phyloP scores from a whole-genome alignment of 2,329 filamentous ascomycete genomes.

The Arthroderma sp. region DNA sequence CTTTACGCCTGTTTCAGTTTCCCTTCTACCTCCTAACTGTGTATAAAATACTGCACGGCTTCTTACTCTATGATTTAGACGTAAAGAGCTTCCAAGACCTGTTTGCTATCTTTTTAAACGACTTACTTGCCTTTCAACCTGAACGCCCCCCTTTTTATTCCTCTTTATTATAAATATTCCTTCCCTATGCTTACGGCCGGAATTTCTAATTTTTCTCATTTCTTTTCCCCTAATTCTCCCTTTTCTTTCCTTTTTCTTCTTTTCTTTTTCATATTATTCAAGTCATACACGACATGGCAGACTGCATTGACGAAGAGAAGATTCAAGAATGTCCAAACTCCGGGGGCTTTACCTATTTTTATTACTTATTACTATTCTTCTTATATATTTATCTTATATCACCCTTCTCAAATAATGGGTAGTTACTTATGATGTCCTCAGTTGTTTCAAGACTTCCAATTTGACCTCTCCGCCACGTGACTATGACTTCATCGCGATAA shows the following conservation, averaged over 20 bases:
- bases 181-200: background rate
- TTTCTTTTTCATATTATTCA: background rate
- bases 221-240: background rate
- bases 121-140: background rate
- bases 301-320: conserved; percentile 4
- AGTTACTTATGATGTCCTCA: background rate
- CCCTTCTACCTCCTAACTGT: background rate
- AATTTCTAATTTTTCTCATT: background rate
- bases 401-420: background rate
- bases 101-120: background rate
- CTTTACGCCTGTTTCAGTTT: background rate
- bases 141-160: too few species aligned
- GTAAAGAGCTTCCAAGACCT: background rate
- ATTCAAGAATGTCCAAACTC: background rate
- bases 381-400: background rate
- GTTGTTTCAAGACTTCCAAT: background rate
- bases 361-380: background rate
- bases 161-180: background rate
- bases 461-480: background rate
- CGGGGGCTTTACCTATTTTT: background rate
- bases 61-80: background rate
- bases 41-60: background rate
- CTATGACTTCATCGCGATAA: background rate
- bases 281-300: background rate
- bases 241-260: background rate